phyloP scores from a whole-genome alignment of 108 stramenopile genomes.

The Pseudonitzschia pungens region DNA sequence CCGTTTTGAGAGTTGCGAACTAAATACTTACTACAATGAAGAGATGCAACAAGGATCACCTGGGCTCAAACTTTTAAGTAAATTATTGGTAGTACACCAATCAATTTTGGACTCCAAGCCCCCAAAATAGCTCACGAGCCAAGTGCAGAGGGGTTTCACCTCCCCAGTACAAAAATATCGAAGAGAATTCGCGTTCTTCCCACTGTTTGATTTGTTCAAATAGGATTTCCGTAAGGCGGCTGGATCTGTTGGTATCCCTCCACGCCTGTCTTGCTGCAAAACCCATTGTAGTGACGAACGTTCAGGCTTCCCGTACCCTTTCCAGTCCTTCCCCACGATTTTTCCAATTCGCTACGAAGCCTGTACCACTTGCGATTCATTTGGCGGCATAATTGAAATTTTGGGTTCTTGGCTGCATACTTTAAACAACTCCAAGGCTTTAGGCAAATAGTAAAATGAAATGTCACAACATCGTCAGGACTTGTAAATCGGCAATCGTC shows the following conservation, averaged over 20 bases:
- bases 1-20: too few relatives aligned
- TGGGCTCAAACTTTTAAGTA: too few relatives aligned
- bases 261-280: conserved; percentile 49
- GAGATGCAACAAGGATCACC: too few relatives aligned
- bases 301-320: conserved; percentile 43
- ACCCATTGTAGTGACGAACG: conserved; percentile 61
- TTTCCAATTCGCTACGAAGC: conserved; percentile 61
- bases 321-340: conserved; percentile 42
- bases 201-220: not conserved
- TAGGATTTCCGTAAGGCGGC: conserved; percentile 27
- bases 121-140: too few relatives aligned
- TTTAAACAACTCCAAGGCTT: conserved; percentile 88
- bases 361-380: conserved; percentile 41
- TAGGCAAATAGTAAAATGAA: conserved; percentile 89
- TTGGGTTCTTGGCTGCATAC: conserved; percentile 43
- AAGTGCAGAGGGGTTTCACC: too few relatives aligned
- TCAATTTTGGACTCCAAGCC: too few relatives aligned
- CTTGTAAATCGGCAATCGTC: conserved; percentile 66
- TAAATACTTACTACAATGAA: too few relatives aligned
- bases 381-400: conserved; percentile 40
- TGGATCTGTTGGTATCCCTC: conserved; percentile 57
- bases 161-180: too few relatives aligned
- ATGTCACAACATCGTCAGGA: conserved; percentile 59
- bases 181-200: too few relatives aligned
- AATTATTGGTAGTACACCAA: too few relatives aligned